phyloP scores from a whole-genome alignment of 208 protist genomes.

The Porcisia deanei region DNA sequence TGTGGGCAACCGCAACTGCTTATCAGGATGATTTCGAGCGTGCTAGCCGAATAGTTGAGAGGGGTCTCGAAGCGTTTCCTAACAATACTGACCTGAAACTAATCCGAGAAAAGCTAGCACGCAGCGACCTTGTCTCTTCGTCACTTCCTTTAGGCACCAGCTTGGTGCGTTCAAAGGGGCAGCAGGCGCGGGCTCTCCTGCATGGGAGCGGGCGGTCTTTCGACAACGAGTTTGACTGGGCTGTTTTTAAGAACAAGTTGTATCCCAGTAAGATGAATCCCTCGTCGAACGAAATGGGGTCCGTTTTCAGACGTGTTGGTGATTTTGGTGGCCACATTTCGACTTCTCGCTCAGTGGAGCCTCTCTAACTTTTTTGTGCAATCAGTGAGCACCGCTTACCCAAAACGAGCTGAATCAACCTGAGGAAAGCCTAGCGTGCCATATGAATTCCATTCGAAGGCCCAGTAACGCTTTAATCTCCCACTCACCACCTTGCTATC shows the following conservation, averaged over 20 bases:
- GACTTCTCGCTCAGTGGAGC: slow-evolving; percentile 74
- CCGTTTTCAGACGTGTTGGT: slow-evolving; percentile 83
- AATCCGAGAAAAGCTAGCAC: slow-evolving; percentile 21
- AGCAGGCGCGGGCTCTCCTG: slow-evolving; percentile 54
- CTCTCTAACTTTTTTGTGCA: slow-evolving; percentile 20
- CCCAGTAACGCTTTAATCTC: neutral
- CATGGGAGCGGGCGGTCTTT: slow-evolving; percentile 66
- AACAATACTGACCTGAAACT: slow-evolving; percentile 31
- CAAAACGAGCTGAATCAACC: neutral
- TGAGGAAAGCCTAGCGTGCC: neutral
- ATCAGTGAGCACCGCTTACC: slow-evolving; percentile 11
- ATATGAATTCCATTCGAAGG: neutral
- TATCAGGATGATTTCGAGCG: slow-evolving; percentile 82
- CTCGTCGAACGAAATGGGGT: slow-evolving; percentile 79
- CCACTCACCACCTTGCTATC: neutral
- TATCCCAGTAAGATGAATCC: slow-evolving; percentile 88
- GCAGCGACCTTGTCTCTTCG: neutral
- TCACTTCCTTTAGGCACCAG: slow-evolving; percentile 14
- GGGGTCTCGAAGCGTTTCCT: slow-evolving; percentile 57
- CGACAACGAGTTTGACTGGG: slow-evolving; percentile 88
- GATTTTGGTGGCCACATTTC: slow-evolving; percentile 77
- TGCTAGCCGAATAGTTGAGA: slow-evolving; percentile 59
- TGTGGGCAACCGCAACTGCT: slow-evolving; percentile 79
- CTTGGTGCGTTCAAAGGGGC: slow-evolving; percentile 36
- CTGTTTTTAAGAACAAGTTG: slow-evolving; percentile 80